Percentiles rank a stretch among this genome's conserved stretches.
Evolutionary conservation across 768 basidiomycete genomes (phyloP).

Genomic region (Lyophyllum decastes): DNA sequence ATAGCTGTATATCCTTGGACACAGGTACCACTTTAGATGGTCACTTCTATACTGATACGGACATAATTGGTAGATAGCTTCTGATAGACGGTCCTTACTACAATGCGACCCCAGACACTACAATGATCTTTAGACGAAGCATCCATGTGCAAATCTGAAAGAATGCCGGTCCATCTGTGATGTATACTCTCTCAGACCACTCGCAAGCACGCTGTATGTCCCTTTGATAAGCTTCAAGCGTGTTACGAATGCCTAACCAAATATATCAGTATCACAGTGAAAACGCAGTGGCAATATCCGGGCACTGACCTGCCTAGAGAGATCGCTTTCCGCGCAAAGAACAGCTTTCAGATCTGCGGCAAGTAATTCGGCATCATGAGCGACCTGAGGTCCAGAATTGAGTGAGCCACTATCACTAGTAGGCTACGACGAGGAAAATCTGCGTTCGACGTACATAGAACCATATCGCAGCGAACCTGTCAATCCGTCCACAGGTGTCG

Average conservation of each 20-base stretch:
- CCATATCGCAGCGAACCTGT: background rate
- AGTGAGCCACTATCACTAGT: background rate
- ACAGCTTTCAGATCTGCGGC: background rate
- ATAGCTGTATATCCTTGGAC: too few relatives aligned
- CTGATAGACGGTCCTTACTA: too few relatives aligned
- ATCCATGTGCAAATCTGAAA: constrained; percentile 10
- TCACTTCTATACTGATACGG: background rate
- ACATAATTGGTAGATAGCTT: too few relatives aligned
- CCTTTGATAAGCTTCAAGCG: background rate
- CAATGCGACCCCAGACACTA: background rate
- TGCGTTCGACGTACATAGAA: background rate
- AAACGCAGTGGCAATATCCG: background rate
- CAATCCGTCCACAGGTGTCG: background rate
- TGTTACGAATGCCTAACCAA: constrained; percentile 1
- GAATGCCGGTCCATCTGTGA: constrained; percentile 9
- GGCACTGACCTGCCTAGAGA: background rate
- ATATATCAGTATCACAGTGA: background rate
- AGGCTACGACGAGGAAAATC: background rate
- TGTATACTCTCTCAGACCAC: constrained; percentile 6
- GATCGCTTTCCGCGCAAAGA: background rate
- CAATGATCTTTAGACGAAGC: background rate
- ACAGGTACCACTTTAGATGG: too few relatives aligned
- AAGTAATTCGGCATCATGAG: background rate
- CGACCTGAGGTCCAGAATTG: background rate
- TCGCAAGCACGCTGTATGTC: background rate